These are phyloP conservation scores for Scheffersomyces coipomensis DNA, from an alignment of 805 yeast genomes.

Conservation along the genomic window DNA sequence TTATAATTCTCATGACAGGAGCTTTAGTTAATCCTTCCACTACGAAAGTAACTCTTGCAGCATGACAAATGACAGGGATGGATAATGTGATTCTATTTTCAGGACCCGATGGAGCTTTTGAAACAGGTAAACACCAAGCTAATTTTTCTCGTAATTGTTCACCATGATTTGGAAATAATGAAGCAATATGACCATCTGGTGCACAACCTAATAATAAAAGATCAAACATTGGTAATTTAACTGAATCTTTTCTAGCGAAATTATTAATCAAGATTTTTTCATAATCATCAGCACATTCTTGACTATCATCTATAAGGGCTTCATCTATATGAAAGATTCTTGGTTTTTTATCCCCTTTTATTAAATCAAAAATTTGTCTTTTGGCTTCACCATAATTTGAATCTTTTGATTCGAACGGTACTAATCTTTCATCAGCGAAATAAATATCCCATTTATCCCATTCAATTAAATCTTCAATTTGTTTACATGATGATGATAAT, in stretches of 20 bases:
- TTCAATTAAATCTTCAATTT: slow-evolving; percentile 68
- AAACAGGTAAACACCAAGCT: slow-evolving; percentile 95
- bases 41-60: slow-evolving; percentile 88
- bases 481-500: too few relatives aligned
- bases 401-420: slow-evolving; percentile 78
- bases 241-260: slow-evolving; percentile 95
- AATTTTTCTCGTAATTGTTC: slow-evolving; percentile 83
- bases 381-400: slow-evolving; percentile 91
- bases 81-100: slow-evolving; percentile 80
- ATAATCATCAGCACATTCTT: slow-evolving; percentile 91
- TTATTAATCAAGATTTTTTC: slow-evolving; percentile 83
- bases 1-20: slow-evolving; percentile 82
- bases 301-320: slow-evolving; percentile 69
- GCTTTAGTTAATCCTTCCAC: slow-evolving; percentile 97
- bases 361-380: slow-evolving; percentile 71
- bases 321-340: slow-evolving; percentile 83
- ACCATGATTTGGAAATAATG: slow-evolving; percentile 87
- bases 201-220: slow-evolving; percentile 92
- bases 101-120: slow-evolving; percentile 89
- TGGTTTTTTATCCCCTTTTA: slow-evolving; percentile 58
- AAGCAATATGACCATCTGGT: slow-evolving; percentile 97
- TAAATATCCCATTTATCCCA: slow-evolving; percentile 96
- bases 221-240: slow-evolving; percentile 93
- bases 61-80: slow-evolving; percentile 92
- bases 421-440: slow-evolving; percentile 94